Conservation (phyloP, 129 eudicot species). For the Chrysanthemum makinoi region DNA sequence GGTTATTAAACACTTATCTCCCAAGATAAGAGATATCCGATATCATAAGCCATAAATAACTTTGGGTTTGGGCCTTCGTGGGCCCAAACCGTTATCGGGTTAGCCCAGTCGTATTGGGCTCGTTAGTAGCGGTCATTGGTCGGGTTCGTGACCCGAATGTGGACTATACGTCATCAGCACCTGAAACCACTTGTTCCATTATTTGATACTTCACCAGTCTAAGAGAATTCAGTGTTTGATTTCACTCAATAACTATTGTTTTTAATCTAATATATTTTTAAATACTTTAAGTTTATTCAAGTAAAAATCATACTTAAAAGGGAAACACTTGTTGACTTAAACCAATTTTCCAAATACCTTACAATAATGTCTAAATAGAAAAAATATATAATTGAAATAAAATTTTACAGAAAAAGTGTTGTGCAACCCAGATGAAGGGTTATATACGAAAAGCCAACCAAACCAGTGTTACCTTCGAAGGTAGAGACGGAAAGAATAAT, state of each 20-base stretch:
- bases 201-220: conserved; percentile 4
- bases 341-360: background rate
- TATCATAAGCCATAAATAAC: too few species aligned
- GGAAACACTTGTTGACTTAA: background rate
- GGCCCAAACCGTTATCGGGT: too few species aligned
- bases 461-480: background rate
- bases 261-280: background rate
- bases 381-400: background rate
- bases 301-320: background rate
- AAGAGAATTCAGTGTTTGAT: background rate
- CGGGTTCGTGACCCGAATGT: too few species aligned
- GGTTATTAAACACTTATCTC: too few species aligned
- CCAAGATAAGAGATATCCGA: too few species aligned
- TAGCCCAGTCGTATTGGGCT: too few species aligned
- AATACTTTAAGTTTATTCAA: background rate
- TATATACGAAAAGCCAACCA: conserved; percentile 12
- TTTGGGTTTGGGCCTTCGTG: too few species aligned
- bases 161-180: too few species aligned
- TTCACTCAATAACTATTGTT: background rate
- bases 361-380: background rate
- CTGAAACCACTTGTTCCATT: conserved; percentile 5
- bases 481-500: conserved; percentile 19
- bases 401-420: background rate
- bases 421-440: conserved; percentile 12
- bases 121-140: too few species aligned